A percentile compares a stretch with the other conserved stretches of the same genome.
Evolutionary conservation across 495 filamentous ascomycete species (phyloP).

Genomic region (Pyronema domesticum): DNA sequence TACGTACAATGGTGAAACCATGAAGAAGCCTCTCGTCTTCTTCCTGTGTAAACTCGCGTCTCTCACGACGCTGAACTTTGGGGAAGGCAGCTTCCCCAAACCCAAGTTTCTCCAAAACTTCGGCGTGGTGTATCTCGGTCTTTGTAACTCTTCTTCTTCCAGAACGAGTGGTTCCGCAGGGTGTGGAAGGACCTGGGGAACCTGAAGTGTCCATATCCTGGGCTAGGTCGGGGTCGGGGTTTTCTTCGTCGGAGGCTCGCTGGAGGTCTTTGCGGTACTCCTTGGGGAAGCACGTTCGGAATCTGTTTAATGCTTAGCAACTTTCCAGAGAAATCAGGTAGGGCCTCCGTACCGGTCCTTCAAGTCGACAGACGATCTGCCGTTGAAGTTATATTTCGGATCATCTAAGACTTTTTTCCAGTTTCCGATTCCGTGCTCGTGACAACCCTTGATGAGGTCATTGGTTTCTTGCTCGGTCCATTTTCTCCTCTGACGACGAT

Average conservation of each 20-base stretch:
- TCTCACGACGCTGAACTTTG: conserved; percentile 22
- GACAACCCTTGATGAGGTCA: conserved; percentile 40
- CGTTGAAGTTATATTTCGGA: conserved; percentile 43
- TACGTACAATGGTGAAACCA: conserved; percentile 21
- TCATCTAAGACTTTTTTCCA: conserved; percentile 53
- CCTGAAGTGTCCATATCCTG: not conserved
- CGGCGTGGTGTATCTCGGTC: conserved; percentile 21
- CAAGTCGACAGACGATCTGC: conserved; percentile 47
- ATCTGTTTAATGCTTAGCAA: conserved; percentile 7
- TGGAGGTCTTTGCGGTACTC: conserved; percentile 12
- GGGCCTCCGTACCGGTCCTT: conserved; percentile 37
- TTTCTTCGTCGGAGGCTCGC: not conserved
- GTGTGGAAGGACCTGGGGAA: not conserved
- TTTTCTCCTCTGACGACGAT: conserved; percentile 26
- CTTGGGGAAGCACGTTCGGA: conserved; percentile 24
- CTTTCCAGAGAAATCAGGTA: not conserved
- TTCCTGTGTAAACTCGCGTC: conserved; percentile 22
- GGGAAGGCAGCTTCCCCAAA: conserved; percentile 12
- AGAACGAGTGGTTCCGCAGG: not conserved
- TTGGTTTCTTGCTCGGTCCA: conserved; percentile 55
- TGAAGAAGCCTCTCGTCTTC: conserved; percentile 21
- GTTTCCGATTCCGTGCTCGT: conserved; percentile 43
- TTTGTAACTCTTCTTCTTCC: conserved; percentile 9
- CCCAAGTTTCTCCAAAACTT: conserved; percentile 22
- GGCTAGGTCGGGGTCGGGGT: not conserved